Conservation (phyloP, 768 basidiomycete genomes). For the Hysterangium stoloniferum region DNA sequence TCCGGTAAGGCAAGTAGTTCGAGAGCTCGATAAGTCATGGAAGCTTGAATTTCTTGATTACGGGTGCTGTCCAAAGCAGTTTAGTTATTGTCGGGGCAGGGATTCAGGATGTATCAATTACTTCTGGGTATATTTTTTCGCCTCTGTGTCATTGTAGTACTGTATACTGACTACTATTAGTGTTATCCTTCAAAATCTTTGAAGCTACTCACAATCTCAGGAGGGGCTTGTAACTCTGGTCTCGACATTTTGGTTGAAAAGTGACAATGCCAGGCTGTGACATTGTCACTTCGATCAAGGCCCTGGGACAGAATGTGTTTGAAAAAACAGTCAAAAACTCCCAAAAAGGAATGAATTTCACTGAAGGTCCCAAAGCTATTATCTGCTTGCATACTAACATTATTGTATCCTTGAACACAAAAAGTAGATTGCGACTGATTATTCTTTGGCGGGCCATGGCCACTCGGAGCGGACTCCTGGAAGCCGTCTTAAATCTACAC, state of each 20-base stretch:
- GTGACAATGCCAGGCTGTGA: too few relatives aligned
- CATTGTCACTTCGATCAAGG: too few relatives aligned
- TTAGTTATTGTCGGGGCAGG: constrained; percentile 8
- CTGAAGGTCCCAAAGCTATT: too few relatives aligned
- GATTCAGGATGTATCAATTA: constrained; percentile 27
- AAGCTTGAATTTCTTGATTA: constrained; percentile 92
- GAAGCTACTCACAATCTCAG: constrained; percentile 72
- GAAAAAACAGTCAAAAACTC: too few relatives aligned
- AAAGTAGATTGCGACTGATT: too few relatives aligned
- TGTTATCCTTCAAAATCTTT: background rate
- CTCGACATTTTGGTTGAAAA: constrained; percentile 55
- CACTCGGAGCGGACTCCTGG: too few relatives aligned
- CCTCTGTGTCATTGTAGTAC: constrained; percentile 97
- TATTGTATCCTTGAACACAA: too few relatives aligned
- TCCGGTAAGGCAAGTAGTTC: constrained; percentile 81
- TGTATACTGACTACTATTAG: constrained; percentile 24
- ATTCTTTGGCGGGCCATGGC: too few relatives aligned
- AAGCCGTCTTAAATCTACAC: too few relatives aligned
- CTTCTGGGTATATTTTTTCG: constrained; percentile 96
- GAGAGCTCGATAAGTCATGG: constrained; percentile 94
- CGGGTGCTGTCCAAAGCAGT: constrained; percentile 55
- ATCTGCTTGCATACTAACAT: too few relatives aligned
- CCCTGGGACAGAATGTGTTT: too few relatives aligned
- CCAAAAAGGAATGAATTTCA: too few relatives aligned
- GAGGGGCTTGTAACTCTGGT: constrained; percentile 83